Evolutionary conservation across 306 rosid genomes (phyloP).

Genomic region (Cicer bijugum): DNA sequence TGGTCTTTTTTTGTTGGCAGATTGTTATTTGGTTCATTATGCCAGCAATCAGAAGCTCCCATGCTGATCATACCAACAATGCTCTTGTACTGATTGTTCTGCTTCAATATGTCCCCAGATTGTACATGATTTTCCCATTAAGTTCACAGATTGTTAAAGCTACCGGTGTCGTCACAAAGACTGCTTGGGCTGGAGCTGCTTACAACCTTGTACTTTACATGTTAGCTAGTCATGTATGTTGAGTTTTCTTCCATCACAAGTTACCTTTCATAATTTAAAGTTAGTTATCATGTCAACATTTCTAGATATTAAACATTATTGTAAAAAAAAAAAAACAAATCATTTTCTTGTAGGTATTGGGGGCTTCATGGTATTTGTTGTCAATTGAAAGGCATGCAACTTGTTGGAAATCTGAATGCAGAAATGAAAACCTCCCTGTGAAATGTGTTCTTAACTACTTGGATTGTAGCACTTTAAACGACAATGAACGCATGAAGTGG

Average conservation of each 20-base stretch:
- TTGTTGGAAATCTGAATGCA: slow-evolving; percentile 85
- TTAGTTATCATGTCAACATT: slow-evolving; percentile 4
- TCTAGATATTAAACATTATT: slow-evolving; percentile 16
- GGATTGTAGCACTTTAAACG: slow-evolving; percentile 60
- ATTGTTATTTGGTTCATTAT: slow-evolving; percentile 86
- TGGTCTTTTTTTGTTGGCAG: slow-evolving; percentile 54
- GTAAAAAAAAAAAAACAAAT: background rate
- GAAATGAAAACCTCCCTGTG: slow-evolving; percentile 55
- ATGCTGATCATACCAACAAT: slow-evolving; percentile 74
- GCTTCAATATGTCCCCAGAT: slow-evolving; percentile 82
- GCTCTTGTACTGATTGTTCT: slow-evolving; percentile 80
- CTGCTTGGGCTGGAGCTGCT: slow-evolving; percentile 99
- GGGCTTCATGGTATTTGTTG: slow-evolving; percentile 90
- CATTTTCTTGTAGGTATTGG: slow-evolving; percentile 64
- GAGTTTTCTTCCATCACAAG: slow-evolving; percentile 22
- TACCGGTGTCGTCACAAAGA: slow-evolving; percentile 84
- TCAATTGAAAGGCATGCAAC: slow-evolving; percentile 77
- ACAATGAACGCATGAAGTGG: slow-evolving; percentile 61
- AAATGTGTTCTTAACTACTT: slow-evolving; percentile 64
- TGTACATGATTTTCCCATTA: slow-evolving; percentile 82
- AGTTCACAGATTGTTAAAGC: slow-evolving; percentile 90
- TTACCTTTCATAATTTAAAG: background rate
- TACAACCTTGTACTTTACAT: slow-evolving; percentile 87
- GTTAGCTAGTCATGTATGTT: slow-evolving; percentile 92
- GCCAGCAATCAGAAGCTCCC: slow-evolving; percentile 81